These are phyloP conservation scores for Mallotus nudiflorus DNA, from an alignment of 345 rosid species.

Conservation along the genomic window DNA sequence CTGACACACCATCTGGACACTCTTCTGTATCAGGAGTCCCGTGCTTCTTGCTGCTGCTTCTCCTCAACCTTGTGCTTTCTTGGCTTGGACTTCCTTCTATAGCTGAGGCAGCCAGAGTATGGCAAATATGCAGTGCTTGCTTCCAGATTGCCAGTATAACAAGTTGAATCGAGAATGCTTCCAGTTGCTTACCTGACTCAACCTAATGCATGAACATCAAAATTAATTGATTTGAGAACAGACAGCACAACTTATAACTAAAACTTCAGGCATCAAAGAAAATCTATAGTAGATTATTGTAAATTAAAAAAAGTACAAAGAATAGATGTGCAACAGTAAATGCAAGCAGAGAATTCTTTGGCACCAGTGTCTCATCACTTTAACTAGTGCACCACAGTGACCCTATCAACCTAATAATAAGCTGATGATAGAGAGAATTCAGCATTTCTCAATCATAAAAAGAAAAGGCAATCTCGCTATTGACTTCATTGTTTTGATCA, in stretches of 20 bases:
- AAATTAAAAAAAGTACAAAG: conserved; percentile 5
- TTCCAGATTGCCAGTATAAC: conserved; percentile 95
- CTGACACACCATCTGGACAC: conserved; percentile 39
- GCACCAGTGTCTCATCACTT: too few species aligned
- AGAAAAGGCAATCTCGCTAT: neutral
- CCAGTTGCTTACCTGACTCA: conserved; percentile 50
- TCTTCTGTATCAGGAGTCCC: conserved; percentile 45
- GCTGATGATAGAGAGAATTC: neutral
- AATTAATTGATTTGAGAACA: conserved; percentile 10
- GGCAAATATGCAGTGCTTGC: conserved; percentile 91
- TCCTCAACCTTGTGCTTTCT: conserved; percentile 49
- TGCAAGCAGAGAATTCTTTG: conserved; percentile 14
- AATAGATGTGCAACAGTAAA: conserved; percentile 1
- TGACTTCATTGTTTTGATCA: neutral
- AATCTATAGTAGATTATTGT: neutral
- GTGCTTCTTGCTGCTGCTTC: conserved; percentile 50
- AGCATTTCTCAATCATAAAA: neutral
- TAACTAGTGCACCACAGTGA: neutral
- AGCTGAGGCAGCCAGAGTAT: conserved; percentile 87
- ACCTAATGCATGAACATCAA: conserved; percentile 43
- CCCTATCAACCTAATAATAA: neutral
- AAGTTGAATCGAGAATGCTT: conserved; percentile 92
- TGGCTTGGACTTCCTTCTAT: conserved; percentile 76
- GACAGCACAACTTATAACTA: neutral
- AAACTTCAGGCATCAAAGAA: conserved; percentile 15